Evolutionary conservation across 164 flowering plant species (phyloP).

Genomic region (Magnolia sinica): DNA sequence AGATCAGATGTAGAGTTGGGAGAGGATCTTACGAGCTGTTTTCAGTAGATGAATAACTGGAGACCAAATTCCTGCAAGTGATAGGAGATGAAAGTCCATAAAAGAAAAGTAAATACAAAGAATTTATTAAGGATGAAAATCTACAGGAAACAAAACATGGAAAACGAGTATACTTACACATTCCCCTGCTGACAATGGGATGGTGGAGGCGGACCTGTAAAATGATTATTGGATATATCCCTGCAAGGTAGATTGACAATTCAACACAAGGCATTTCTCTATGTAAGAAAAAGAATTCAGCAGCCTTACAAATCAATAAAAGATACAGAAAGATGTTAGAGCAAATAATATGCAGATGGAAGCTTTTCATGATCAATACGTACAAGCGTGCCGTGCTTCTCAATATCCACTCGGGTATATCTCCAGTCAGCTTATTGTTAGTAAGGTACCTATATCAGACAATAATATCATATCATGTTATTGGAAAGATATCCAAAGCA

Average conservation of each 20-base stretch:
- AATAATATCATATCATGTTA: not conserved
- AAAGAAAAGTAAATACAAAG: not conserved
- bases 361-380: conserved; percentile 19
- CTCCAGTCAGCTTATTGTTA: conserved; percentile 59
- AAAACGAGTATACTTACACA: conserved; percentile 4
- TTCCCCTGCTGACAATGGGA: not conserved
- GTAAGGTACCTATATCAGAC: conserved; percentile 53
- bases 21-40: conserved; percentile 1
- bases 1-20: not conserved
- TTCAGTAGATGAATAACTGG: conserved; percentile 10
- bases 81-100: not conserved
- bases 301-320: not conserved
- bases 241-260: conserved; percentile 9
- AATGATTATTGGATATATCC: conserved; percentile 24
- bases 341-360: not conserved
- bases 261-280: not conserved
- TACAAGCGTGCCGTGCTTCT: conserved; percentile 33
- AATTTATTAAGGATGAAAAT: not conserved
- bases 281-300: not conserved
- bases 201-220: not conserved
- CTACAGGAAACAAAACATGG: not conserved
- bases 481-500: not conserved
- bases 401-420: conserved; percentile 43
- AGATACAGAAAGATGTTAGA: not conserved
- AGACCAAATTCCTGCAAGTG: conserved; percentile 13